Evolutionary conservation across 169 alveolate genomes (phyloP).

Genomic region (Eimeria mitis): DNA sequence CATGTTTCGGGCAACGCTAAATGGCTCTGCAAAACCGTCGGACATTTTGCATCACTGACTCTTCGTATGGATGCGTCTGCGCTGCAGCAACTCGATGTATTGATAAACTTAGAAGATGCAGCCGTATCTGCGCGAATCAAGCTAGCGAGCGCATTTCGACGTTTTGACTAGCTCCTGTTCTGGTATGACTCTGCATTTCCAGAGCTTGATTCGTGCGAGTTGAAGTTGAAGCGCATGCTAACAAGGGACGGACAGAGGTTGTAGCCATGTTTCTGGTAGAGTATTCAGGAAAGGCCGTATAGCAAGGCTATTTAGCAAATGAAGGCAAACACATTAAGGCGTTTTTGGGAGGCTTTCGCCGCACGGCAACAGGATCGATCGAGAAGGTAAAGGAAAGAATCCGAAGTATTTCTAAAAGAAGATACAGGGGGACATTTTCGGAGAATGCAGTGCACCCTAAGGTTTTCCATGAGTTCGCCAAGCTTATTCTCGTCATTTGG

Average conservation of each 20-base stretch:
- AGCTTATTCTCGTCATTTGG: constrained; percentile 55
- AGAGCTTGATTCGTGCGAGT: constrained; percentile 58
- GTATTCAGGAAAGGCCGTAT: not conserved
- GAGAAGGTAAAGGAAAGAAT: constrained; percentile 13
- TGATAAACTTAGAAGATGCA: not conserved
- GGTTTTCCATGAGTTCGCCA: constrained; percentile 31
- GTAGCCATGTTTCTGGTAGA: constrained; percentile 4
- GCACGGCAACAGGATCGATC: not conserved
- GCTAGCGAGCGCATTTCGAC: not conserved
- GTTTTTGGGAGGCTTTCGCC: constrained; percentile 52
- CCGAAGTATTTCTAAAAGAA: not conserved
- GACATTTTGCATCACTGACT: constrained; percentile 52
- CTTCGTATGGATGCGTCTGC: constrained; percentile 52
- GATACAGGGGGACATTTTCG: not conserved
- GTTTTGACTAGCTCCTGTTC: not conserved
- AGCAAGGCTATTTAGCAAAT: constrained; percentile 20
- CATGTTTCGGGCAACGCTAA: constrained; percentile 6
- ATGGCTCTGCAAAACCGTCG: constrained; percentile 27
- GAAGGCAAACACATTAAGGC: not conserved
- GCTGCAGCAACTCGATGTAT: not conserved
- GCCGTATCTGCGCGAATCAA: not conserved
- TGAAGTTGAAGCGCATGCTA: constrained; percentile 49
- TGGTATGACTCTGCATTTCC: not conserved
- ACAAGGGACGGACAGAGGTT: constrained; percentile 42
- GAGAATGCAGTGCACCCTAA: not conserved